phyloP scores from a whole-genome alignment of 352 stramenopile species.

The Lagenidium giganteum region DNA sequence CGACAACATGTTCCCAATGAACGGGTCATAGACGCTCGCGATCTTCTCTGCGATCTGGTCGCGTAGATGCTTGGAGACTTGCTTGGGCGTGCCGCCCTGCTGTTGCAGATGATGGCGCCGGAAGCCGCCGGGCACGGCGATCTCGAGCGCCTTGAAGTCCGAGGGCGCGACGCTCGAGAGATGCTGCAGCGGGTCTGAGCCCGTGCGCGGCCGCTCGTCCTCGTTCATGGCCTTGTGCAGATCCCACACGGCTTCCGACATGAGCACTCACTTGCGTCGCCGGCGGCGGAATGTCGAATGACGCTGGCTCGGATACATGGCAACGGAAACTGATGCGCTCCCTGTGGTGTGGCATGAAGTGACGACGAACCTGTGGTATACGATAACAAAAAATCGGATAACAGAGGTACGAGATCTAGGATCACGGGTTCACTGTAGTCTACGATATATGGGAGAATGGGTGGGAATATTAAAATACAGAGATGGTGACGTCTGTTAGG shows the following conservation, averaged over 20 bases:
- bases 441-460: no score
- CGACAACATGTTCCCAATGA: conserved; percentile 64
- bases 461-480: background rate
- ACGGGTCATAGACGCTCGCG: conserved; percentile 64
- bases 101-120: conserved; percentile 44
- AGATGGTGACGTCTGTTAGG: conserved; percentile 5
- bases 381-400: no score
- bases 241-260: conserved; percentile 47
- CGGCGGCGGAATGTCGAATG: background rate
- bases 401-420: no score
- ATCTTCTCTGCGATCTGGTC: conserved; percentile 59
- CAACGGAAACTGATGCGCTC: no score
- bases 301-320: no score
- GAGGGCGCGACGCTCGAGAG: conserved; percentile 24
- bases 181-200: conserved; percentile 44
- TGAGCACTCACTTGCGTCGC: conserved; percentile 7
- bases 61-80: conserved; percentile 36
- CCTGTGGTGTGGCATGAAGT: no score
- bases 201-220: conserved; percentile 29
- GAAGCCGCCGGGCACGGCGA: conserved; percentile 50
- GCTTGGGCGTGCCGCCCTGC: conserved; percentile 13
- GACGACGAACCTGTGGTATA: no score
- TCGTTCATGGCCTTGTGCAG: conserved; percentile 36
- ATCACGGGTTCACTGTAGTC: no score
- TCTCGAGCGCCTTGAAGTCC: conserved; percentile 33